A percentile compares a stretch with the other conserved stretches of the same genome.
phyloP scores from a whole-genome alignment of 2,329 filamentous ascomycete species.

The Tricladium varicosporioides region DNA sequence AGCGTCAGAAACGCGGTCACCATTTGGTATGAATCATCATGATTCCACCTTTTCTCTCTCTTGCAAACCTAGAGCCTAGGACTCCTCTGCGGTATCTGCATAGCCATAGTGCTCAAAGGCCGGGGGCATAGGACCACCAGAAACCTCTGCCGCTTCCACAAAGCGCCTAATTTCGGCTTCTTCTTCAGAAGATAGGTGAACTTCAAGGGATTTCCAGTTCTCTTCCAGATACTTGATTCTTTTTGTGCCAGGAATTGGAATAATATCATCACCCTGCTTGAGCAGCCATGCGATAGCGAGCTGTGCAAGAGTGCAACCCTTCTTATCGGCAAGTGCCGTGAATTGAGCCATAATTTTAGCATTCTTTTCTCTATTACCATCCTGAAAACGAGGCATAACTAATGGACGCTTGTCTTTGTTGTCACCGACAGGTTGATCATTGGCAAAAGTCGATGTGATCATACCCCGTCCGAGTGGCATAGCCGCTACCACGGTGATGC shows the following conservation, averaged over 20 bases:
- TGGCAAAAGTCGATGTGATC: slow-evolving; percentile 37
- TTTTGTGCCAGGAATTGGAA: slow-evolving; percentile 56
- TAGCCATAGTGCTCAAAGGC: too few relatives aligned
- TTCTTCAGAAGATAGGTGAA: slow-evolving; percentile 38
- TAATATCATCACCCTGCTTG: slow-evolving; percentile 57
- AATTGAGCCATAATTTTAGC: slow-evolving; percentile 51
- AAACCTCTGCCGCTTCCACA: too few relatives aligned
- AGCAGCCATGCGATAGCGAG: slow-evolving; percentile 63
- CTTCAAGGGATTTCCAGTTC: slow-evolving; percentile 37
- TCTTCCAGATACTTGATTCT: slow-evolving; percentile 46
- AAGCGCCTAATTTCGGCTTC: slow-evolving; percentile 31
- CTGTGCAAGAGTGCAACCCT: slow-evolving; percentile 54
- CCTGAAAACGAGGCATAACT: slow-evolving; percentile 48
- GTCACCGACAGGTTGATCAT: slow-evolving; percentile 27
- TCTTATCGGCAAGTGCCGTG: slow-evolving; percentile 47
- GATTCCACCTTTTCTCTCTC: too few relatives aligned
- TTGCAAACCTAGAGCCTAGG: too few relatives aligned
- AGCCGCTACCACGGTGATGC: slow-evolving; percentile 54
- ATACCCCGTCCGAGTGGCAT: slow-evolving; percentile 54
- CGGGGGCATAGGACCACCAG: too few relatives aligned
- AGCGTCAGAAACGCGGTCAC: too few relatives aligned
- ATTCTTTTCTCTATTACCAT: slow-evolving; percentile 56
- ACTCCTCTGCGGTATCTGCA: too few relatives aligned
- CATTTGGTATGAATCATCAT: too few relatives aligned
- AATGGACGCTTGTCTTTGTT: slow-evolving; percentile 28